Base-by-base conservation (phyloP, 1,139 yeast species). In the Tardiomyces blankii region DNA sequence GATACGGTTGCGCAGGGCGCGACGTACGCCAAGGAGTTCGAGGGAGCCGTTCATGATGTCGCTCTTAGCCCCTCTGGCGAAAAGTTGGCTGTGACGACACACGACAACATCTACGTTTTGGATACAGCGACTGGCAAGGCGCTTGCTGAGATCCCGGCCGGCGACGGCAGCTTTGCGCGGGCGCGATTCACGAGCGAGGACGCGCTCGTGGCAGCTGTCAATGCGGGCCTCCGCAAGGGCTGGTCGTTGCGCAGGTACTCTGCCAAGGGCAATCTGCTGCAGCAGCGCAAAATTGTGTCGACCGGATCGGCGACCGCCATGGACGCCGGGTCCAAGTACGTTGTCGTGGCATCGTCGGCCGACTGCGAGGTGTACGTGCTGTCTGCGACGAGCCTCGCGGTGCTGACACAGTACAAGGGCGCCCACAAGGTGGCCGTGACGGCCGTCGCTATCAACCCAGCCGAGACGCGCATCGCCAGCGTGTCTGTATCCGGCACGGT, bases 371-470 rank as follows among this genome's bases (percentile, higher is more conserved):
- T 77, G 1, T 58, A 84, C 12, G 64, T 80, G 6, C 74, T 74
- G 41, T 65, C 75, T 23, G 68, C 72, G 16, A 76, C 72, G 51
- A 30, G 5, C 16, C 73, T 85, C 47, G 69, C 72, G 43, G 65
- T 72, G 11, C 57, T 79, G 40, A 74, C 73, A 48, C 65, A 72
- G 6, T 68, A 80, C 49, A 72, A 73, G 44, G 75, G 81, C 50
- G 79, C 82, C 43, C 97, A 89, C 61, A 69, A 74, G 8, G 84
- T 86, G 63, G 91, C 95, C 11, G 80, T 89, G 45, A 89, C 96
- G 0, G 73, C 77, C 44, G 76, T 86, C 11, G 70, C 78, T 0
- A 78, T 88, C 50, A 80, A 86, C 14, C 82, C 86, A 9, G 74
- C 78, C 55, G 89, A 91, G 13, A 67, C 74, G 39, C 69, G 74